Conservation (phyloP, 129 eudicot genomes). For the Silybum marianum region DNA sequence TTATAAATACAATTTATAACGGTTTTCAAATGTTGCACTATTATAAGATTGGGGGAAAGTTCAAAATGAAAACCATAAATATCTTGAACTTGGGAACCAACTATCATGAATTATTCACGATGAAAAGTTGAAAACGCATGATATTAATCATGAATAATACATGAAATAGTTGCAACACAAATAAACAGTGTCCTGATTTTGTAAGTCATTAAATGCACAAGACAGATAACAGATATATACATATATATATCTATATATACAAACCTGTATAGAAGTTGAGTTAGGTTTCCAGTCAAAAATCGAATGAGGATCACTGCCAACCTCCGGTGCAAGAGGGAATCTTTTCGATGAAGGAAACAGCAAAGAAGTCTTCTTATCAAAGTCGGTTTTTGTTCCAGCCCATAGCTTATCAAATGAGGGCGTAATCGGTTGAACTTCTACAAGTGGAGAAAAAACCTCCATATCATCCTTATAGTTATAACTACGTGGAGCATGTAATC, state of each 20-base stretch:
- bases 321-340: conserved; percentile 55
- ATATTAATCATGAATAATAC: not conserved
- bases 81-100: not conserved
- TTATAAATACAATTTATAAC: not conserved
- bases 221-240: not conserved
- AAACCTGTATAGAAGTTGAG: conserved; percentile 57
- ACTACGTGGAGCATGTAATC: conserved; percentile 76
- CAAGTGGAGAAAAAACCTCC: conserved; percentile 96
- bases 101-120: not conserved
- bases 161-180: not conserved
- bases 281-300: conserved; percentile 74
- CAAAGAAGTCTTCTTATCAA: conserved; percentile 59
- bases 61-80: not conserved
- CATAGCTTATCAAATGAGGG: conserved; percentile 86
- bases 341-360: conserved; percentile 69
- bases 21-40: not conserved
- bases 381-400: conserved; percentile 65
- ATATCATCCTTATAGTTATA: conserved; percentile 84
- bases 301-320: conserved; percentile 54
- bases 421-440: conserved; percentile 89
- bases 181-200: not conserved
- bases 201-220: not conserved
- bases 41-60: not conserved
- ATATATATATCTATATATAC: no score
- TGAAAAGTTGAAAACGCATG: not conserved